Evolutionary conservation across 2,329 filamentous ascomycete species (phyloP), one percentile per base, ranked within the genome.

Genomic region (Ceratocystis huliohia): DNA sequence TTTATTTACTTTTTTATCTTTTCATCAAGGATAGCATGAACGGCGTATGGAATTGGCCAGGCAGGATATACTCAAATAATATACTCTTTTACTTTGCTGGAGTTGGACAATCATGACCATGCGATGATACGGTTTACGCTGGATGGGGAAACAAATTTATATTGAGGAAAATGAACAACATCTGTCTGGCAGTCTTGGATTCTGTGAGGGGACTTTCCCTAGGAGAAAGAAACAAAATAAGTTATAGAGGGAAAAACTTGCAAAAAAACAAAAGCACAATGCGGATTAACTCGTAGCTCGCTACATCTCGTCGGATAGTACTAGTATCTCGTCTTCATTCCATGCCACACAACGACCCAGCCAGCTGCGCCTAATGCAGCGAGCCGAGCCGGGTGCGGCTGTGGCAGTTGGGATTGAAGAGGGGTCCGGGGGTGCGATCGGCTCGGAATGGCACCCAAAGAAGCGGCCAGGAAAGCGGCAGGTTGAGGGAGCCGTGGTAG

Each of bases 381-480:
- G 73, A 28, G 70, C 72, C 64, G 71, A 71, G 33, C 72, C 69
- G 10, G 72, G 69, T n/a, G 73, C 70, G 15, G 70, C 66, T 5
- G 72, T 69, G 6, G 69, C 71, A 0, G 72, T 69, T 22, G 72
- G 69, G 8, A 71, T 68, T 37, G 72, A 70, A 25, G 71, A 64
- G 8, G 70, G 69, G 8, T 69, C 71, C 0, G 71, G 69, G 4
- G 70, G 69, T 1, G 72, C 64, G 1, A 74, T 74, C 3, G 77
- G 73, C 5, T 74, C 66, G 71, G 81, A 76, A 69, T 75, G 71
- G 70, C 80, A 81, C 2, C 81, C 79, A 75, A 77, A 80, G 72
- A 82, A 79, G 53, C 75, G 71, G 3, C 81, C 80, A 1, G 80
- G 80, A 1, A 75, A 77, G 48, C 75, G 69, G 69, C 80, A 82